phyloP scores from a whole-genome alignment of 2,329 filamentous ascomycete species.

The Helotiales sp. region DNA sequence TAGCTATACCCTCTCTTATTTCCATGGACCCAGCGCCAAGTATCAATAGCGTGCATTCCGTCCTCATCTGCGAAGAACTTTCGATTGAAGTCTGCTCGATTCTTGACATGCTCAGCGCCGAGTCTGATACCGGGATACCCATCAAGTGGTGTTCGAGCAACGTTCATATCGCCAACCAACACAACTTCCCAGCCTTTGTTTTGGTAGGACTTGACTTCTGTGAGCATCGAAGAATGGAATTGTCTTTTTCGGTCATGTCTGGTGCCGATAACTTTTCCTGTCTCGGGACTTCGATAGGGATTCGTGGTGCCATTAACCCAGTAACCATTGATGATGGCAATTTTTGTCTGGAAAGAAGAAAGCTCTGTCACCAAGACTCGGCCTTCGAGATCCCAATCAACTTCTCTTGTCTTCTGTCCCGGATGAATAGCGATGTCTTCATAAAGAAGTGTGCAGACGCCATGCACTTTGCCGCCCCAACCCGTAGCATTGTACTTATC shows the following conservation, averaged over 20 bases:
- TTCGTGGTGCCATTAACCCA: slow-evolving; percentile 52
- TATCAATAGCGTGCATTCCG: slow-evolving; percentile 43
- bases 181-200: slow-evolving; percentile 43
- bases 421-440: slow-evolving; percentile 37
- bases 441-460: slow-evolving; percentile 50
- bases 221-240: slow-evolving; percentile 46
- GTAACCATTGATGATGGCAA: slow-evolving; percentile 53
- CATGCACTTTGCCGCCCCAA: slow-evolving; percentile 51
- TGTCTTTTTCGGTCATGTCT: slow-evolving; percentile 51
- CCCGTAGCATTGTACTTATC: slow-evolving; percentile 51
- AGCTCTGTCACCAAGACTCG: slow-evolving; percentile 48
- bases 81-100: slow-evolving; percentile 50
- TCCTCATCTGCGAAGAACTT: slow-evolving; percentile 39
- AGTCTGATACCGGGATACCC: slow-evolving; percentile 48
- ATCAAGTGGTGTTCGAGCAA: slow-evolving; percentile 39
- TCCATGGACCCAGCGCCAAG: slow-evolving; percentile 47
- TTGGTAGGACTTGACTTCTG: slow-evolving; percentile 45
- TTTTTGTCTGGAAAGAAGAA: slow-evolving; percentile 23
- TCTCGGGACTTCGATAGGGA: slow-evolving; percentile 45
- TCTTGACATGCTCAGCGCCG: slow-evolving; percentile 49
- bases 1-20: slow-evolving; percentile 49
- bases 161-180: slow-evolving; percentile 53
- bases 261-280: slow-evolving; percentile 43
- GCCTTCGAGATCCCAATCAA: slow-evolving; percentile 53
- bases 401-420: slow-evolving; percentile 36